phyloP scores from a whole-genome alignment of 352 stramenopile species.

The Pythium utonaiense region DNA sequence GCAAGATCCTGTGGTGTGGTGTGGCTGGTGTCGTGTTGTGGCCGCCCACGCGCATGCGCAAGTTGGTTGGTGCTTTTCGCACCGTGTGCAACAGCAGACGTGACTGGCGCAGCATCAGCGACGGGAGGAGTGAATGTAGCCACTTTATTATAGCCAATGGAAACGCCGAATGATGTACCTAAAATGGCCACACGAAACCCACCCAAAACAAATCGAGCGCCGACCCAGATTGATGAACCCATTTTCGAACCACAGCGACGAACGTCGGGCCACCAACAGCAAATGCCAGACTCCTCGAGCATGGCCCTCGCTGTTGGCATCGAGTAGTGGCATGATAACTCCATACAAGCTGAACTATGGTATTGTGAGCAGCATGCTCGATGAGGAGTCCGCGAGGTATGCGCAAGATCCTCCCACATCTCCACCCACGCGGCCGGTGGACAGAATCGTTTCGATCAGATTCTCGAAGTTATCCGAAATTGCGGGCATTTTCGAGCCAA shows the following conservation, averaged over 20 bases:
- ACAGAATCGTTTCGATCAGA: conserved; percentile 13
- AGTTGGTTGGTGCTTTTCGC: conserved; percentile 11
- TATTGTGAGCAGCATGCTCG: neutral
- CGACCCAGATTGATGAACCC: neutral
- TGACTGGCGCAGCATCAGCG: neutral
- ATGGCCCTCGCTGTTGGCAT: no score
- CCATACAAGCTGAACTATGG: neutral
- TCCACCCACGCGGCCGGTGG: neutral
- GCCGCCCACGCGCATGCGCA: conserved; percentile 19
- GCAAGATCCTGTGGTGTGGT: no score
- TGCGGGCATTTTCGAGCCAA: conserved; percentile 5
- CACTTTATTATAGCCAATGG: conserved; percentile 14
- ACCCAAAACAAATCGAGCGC: neutral
- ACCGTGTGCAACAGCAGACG: conserved; percentile 15
- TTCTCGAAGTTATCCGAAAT: conserved; percentile 26
- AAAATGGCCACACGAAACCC: neutral
- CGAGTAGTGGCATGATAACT: neutral
- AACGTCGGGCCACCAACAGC: neutral
- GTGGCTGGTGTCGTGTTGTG: conserved; percentile 10
- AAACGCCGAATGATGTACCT: neutral
- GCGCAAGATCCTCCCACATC: neutral
- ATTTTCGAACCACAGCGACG: neutral
- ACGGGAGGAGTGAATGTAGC: conserved; percentile 10
- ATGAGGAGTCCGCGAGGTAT: neutral
- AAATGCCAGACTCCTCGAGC: no score